A percentile compares a stretch with the other conserved stretches of the same genome.
Evolutionary conservation across 106 monocot genomes (phyloP).

Genomic region (Hemerocallis citrina): DNA sequence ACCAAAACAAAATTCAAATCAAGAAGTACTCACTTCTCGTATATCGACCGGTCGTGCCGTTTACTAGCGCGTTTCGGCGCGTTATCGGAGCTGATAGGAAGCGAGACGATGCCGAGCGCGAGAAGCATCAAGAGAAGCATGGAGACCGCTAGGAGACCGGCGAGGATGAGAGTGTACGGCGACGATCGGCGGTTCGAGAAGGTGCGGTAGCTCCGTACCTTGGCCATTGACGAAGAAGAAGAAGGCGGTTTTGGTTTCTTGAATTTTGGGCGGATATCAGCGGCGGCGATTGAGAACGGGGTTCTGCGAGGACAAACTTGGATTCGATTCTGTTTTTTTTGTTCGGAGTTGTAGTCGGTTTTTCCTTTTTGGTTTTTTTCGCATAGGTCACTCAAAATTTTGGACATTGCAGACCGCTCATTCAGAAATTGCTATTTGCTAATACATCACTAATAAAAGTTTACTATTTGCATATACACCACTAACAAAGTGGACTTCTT

Average conservation of each 20-base stretch:
- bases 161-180: conserved; percentile 36
- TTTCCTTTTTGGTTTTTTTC: too few species aligned
- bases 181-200: conserved; percentile 28
- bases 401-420: too few species aligned
- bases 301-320: too few species aligned
- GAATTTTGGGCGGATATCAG: not conserved
- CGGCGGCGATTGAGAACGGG: not conserved
- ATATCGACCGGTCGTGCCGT: conserved; percentile 20
- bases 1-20: not conserved
- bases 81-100: conserved; percentile 37
- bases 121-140: conserved; percentile 56
- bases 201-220: conserved; percentile 23
- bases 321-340: too few species aligned
- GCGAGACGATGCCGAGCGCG: conserved; percentile 58
- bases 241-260: not conserved
- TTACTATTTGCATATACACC: too few species aligned
- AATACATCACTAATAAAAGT: too few species aligned
- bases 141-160: conserved; percentile 35
- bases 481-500: too few species aligned
- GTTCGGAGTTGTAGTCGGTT: too few species aligned
- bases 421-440: too few species aligned
- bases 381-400: too few species aligned
- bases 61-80: conserved; percentile 3
- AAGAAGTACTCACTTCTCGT: conserved; percentile 14
- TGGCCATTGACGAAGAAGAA: conserved; percentile 16